Conservation (phyloP, 1,139 yeast genomes). For the Sugiyamaella sp. region DNA sequence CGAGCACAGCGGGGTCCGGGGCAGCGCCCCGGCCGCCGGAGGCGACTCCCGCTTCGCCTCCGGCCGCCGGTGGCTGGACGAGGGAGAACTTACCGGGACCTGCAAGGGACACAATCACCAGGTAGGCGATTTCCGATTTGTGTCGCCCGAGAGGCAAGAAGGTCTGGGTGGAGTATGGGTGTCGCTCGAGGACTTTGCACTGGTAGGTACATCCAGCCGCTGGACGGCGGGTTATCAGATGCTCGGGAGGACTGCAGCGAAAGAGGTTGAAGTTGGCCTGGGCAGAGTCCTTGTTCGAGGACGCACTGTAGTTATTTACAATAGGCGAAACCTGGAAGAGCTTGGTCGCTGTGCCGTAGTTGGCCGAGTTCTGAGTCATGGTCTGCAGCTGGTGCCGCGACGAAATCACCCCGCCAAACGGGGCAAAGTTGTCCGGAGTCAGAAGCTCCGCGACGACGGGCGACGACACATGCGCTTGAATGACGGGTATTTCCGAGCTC, state of each 20-base stretch:
- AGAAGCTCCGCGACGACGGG: conserved; percentile 44
- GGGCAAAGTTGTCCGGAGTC: conserved; percentile 52
- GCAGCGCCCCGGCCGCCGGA: background rate
- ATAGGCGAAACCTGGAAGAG: conserved; percentile 72
- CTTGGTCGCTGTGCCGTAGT: conserved; percentile 92
- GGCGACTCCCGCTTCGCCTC: no score
- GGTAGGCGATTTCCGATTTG: conserved; percentile 54
- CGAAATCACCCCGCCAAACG: conserved; percentile 59
- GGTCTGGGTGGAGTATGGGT: conserved; percentile 88
- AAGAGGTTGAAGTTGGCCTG: conserved; percentile 82
- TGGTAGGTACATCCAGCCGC: conserved; percentile 46
- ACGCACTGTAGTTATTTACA: conserved; percentile 51
- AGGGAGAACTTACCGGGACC: conserved; percentile 35
- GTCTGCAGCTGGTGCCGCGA: conserved; percentile 54
- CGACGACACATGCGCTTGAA: background rate
- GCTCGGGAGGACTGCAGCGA: conserved; percentile 75
- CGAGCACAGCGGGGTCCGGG: background rate
- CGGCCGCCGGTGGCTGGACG: background rate
- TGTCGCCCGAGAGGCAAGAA: conserved; percentile 84
- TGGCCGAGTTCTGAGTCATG: conserved; percentile 59
- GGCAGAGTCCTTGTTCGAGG: conserved; percentile 52
- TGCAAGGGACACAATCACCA: conserved; percentile 79
- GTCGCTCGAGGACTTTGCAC: conserved; percentile 81
- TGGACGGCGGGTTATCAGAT: conserved; percentile 48
- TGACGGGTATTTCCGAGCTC: conserved; percentile 3